Evolutionary conservation across 371 early-diverging fungal species (phyloP), one percentile per base, ranked within the genome.

Genomic region (Rhizopus arrhizus): DNA sequence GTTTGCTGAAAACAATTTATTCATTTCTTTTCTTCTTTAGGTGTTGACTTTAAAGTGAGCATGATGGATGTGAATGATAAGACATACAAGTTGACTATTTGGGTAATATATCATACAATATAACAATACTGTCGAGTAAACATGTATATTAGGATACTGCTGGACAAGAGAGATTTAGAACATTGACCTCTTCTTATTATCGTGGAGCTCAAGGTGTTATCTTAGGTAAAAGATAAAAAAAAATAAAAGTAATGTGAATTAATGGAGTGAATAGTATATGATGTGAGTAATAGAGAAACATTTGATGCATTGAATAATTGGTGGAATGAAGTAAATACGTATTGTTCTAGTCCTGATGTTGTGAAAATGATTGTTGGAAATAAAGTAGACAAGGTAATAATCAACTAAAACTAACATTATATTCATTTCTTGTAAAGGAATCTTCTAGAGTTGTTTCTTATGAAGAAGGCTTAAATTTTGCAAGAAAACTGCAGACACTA

Each of bases 31-130:
- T 40, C 12, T 7, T 40, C 40, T 5, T 7, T 59, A 81, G 99
- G 99, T 42, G 99, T 99, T n/a, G 99, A 99, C 77, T 99, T 99
- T 73, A 99, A 99, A 78, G 99, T 99, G 61, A 97, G 95, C 77
- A 89, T 95, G 66, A 85, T 97, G 63, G 85, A 90, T 40, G 73
- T 97, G n/a, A 93, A 96, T 53, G 91, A 85, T 62, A 86, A 93
- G 55, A 89, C 85, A 65, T 96, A 96, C 75, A 99, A 99, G 78
- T 85, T 99, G 31, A 48, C 48, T 48, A 48, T 48, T 48, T 48
- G 48, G 48, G 10, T 41, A 41, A 22, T 22, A 22, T 22, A 22
- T 22, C 22, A 22, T 22, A 22, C 0, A 22, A 22, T 22, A 22
- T 22, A 22, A 22, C 22, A 22, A 22, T 22, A 1, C 22, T 22